Conservation (phyloP, 495 filamentous ascomycete genomes). For the Ascodesmis nigricans region DNA sequence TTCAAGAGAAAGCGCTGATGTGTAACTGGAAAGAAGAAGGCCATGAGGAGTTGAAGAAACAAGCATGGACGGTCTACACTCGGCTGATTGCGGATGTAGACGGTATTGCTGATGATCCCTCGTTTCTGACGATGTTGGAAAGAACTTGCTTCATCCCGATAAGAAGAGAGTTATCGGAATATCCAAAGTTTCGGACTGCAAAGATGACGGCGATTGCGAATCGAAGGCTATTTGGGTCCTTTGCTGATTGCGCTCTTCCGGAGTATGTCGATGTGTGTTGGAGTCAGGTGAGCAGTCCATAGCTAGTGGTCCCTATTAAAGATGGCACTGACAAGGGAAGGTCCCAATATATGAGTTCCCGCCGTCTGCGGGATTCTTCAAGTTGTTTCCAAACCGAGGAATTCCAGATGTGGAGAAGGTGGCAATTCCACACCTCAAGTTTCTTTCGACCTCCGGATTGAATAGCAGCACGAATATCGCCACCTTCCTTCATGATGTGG, state of each 20-base stretch:
- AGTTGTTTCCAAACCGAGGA: not conserved
- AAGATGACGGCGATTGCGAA: conserved; percentile 2
- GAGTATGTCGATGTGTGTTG: conserved; percentile 10
- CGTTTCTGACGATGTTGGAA: conserved; percentile 5
- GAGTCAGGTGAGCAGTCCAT: conserved; percentile 10
- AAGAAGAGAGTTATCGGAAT: not conserved
- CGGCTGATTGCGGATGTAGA: conserved; percentile 1
- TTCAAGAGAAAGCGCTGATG: conserved; percentile 3
- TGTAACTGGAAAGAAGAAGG: conserved; percentile 1
- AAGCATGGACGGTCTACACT: conserved; percentile 6
- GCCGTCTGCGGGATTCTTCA: conserved; percentile 1
- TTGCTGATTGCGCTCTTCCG: conserved; percentile 7
- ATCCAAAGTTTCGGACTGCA: not conserved
- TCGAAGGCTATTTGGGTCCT: not conserved
- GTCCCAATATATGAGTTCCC: conserved; percentile 3
- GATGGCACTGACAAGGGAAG: not conserved
- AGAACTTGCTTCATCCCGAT: conserved; percentile 3
- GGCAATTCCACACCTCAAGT: conserved; percentile 11
- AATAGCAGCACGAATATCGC: conserved; percentile 5
- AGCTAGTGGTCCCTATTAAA: not conserved
- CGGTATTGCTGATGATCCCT: conserved; percentile 2
- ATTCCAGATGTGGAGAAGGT: conserved; percentile 4
- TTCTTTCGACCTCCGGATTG: conserved; percentile 4
- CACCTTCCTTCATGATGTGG: conserved; percentile 9
- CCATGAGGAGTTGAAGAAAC: not conserved